phyloP scores from a whole-genome alignment of 2,329 filamentous ascomycete genomes.

The Ampelomyces quisqualis region DNA sequence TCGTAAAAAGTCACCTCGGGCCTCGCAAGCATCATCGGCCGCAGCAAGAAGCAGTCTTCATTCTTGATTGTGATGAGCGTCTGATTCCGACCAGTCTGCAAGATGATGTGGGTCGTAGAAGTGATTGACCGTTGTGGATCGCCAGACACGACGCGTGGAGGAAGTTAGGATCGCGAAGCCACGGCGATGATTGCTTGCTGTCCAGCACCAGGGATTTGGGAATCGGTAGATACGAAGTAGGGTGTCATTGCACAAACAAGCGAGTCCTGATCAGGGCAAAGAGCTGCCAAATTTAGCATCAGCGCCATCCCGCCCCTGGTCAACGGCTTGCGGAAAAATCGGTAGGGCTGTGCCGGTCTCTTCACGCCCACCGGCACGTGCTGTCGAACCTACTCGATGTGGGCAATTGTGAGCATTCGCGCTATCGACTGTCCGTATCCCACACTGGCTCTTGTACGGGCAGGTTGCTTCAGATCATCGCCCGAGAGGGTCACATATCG shows the following conservation, averaged over 20 bases:
- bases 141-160: too few species aligned
- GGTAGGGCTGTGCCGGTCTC: slow-evolving; percentile 26
- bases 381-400: slow-evolving; percentile 18
- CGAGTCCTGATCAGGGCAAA: slow-evolving; percentile 6
- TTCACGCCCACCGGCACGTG: slow-evolving; percentile 13
- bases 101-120: too few species aligned
- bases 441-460: slow-evolving; percentile 27
- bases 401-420: slow-evolving; percentile 15
- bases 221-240: slow-evolving; percentile 2
- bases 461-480: slow-evolving; percentile 21
- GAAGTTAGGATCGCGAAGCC: too few species aligned
- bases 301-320: slow-evolving; percentile 3
- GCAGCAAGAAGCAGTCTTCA: slow-evolving; percentile 11
- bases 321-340: slow-evolving; percentile 3
- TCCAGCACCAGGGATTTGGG: slow-evolving; percentile 7
- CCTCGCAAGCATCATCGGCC: slow-evolving; percentile 17
- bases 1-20: slow-evolving; percentile 6
- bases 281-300: slow-evolving; percentile 15
- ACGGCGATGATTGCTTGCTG: slow-evolving; percentile 8
- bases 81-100: too few species aligned
- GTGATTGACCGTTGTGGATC: too few species aligned
- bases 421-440: slow-evolving; percentile 41
- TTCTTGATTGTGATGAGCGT: too few species aligned
- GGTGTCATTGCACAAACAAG: slow-evolving; percentile 3
- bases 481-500: slow-evolving; percentile 29